These are phyloP conservation scores for Boletellus ananas DNA, from an alignment of 768 basidiomycete species.

Conservation along the genomic window DNA sequence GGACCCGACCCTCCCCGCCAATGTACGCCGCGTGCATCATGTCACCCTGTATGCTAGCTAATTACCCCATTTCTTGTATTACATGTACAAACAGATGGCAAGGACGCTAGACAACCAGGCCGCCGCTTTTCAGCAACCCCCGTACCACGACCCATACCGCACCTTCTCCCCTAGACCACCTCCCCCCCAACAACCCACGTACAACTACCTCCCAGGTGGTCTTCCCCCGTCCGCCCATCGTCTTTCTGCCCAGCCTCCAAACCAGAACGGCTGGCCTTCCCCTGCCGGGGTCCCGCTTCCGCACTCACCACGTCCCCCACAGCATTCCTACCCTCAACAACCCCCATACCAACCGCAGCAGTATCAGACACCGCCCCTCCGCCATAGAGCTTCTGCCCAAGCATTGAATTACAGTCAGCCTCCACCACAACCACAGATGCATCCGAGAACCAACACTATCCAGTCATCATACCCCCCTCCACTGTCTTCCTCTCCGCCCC, in stretches of 20 bases:
- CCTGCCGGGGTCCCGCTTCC: slow-evolving; percentile 21
- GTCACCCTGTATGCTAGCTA: slow-evolving; percentile 10
- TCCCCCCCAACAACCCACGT: slow-evolving; percentile 16
- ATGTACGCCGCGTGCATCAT: slow-evolving; percentile 43
- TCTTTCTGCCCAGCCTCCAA: slow-evolving; percentile 19
- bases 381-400: slow-evolving; percentile 22
- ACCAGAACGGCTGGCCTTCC: slow-evolving; percentile 21
- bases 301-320: slow-evolving; percentile 19
- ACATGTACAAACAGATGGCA: slow-evolving; percentile 53
- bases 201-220: slow-evolving; percentile 15
- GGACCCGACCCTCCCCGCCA: slow-evolving; percentile 56
- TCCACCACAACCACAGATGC: slow-evolving; percentile 21
- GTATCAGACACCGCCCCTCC: slow-evolving; percentile 19
- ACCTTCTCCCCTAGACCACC: slow-evolving; percentile 23
- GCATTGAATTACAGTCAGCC: slow-evolving; percentile 24
- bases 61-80: slow-evolving; percentile 21
- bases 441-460: slow-evolving; percentile 15
- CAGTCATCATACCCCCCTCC: slow-evolving; percentile 17
- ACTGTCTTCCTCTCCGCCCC: slow-evolving; percentile 23
- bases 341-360: slow-evolving; percentile 21
- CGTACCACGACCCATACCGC: slow-evolving; percentile 21
- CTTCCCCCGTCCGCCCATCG: slow-evolving; percentile 12
- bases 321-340: slow-evolving; percentile 13
- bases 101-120: slow-evolving; percentile 52
- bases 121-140: slow-evolving; percentile 22